Conservation (phyloP, 139 green algal genomes). For the Chlamydomonas incerta region DNA sequence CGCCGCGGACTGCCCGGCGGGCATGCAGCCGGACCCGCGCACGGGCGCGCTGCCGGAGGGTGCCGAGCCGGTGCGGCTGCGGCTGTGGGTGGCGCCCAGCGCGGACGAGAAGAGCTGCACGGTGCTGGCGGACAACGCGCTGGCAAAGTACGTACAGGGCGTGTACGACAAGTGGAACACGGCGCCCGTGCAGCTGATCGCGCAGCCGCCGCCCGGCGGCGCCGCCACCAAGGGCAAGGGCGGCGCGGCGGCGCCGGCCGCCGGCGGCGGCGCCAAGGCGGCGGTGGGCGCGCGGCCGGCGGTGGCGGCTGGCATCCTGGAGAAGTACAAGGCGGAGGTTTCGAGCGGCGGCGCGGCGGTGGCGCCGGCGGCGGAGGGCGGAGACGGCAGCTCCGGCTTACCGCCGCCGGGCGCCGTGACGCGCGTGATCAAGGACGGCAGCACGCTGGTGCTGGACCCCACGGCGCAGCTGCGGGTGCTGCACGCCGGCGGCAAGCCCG, state of each 20-base stretch:
- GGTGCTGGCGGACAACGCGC: constrained; percentile 54
- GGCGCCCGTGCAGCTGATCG: constrained; percentile 21
- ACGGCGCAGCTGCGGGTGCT: background rate
- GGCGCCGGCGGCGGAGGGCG: background rate
- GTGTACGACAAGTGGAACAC: constrained; percentile 62
- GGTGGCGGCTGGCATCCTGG: constrained; percentile 34
- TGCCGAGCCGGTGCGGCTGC: background rate
- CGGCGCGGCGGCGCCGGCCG: background rate
- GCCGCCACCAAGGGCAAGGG: background rate
- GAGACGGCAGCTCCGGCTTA: background rate
- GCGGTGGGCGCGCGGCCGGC: background rate
- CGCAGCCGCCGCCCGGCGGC: constrained; percentile 2
- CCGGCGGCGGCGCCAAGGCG: background rate
- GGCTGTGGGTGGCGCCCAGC: constrained; percentile 42
- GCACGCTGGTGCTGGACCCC: constrained; percentile 5
- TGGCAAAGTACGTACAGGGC: constrained; percentile 55
- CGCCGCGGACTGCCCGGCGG: constrained; percentile 30
- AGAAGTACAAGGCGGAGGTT: constrained; percentile 28
- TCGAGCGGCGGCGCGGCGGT: background rate
- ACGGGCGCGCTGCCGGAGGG: constrained; percentile 27
- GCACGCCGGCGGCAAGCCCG: too few relatives aligned
- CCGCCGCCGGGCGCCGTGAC: background rate
- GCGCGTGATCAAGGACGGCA: constrained; percentile 49
- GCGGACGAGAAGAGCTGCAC: constrained; percentile 63
- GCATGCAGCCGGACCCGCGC: constrained; percentile 49